Evolutionary conservation across 495 filamentous ascomycete genomes (phyloP).

Genomic region (Corynascus novoguineensis): DNA sequence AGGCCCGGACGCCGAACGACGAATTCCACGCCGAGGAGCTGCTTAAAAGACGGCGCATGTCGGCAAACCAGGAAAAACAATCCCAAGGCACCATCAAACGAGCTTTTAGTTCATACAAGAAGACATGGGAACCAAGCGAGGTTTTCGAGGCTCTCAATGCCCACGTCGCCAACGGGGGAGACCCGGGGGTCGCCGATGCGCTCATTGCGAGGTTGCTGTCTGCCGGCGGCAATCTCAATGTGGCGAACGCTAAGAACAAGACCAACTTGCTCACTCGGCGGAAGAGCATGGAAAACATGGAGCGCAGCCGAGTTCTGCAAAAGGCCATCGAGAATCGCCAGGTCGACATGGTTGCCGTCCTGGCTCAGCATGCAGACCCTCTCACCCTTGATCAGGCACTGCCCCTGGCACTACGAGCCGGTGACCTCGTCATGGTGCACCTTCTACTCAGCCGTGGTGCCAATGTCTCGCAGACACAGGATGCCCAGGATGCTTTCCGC

Average conservation of each 20-base stretch:
- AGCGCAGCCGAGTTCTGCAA: constrained; percentile 40
- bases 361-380: constrained; percentile 40
- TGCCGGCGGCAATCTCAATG: constrained; percentile 40
- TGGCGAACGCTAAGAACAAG: constrained; percentile 34
- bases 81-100: constrained; percentile 37
- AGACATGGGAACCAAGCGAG: constrained; percentile 45
- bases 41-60: constrained; percentile 36
- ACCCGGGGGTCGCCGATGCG: constrained; percentile 43
- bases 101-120: constrained; percentile 42
- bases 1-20: constrained; percentile 35
- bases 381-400: constrained; percentile 36
- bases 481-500: constrained; percentile 42
- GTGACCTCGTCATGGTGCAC: constrained; percentile 31
- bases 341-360: constrained; percentile 43
- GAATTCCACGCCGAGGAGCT: constrained; percentile 41
- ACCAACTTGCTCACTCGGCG: constrained; percentile 38
- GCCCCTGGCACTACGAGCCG: constrained; percentile 36
- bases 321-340: constrained; percentile 43
- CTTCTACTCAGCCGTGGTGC: constrained; percentile 41
- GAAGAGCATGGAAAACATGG: constrained; percentile 40
- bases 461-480: constrained; percentile 31
- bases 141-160: constrained; percentile 41
- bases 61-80: constrained; percentile 24
- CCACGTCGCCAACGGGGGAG: constrained; percentile 38
- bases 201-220: constrained; percentile 40